Conservation (phyloP, 1,284 basidiomycete genomes). For the Inonotus hispidus region DNA sequence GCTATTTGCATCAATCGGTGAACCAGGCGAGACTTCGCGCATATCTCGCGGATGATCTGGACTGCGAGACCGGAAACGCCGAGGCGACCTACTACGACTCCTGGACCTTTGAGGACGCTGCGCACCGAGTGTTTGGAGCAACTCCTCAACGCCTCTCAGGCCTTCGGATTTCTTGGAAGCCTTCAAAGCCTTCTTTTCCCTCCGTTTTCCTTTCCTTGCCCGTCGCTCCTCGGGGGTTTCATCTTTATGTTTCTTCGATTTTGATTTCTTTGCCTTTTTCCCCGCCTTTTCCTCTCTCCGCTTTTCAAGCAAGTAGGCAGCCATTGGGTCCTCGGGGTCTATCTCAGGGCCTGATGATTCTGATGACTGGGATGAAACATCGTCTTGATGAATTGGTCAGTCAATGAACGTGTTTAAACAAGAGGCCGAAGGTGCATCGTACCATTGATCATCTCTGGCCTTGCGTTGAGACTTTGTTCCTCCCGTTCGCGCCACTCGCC, state of each 20-base stretch:
- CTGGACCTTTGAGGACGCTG: slow-evolving; percentile 5
- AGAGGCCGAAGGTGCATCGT: slow-evolving; percentile 25
- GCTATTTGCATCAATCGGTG: slow-evolving; percentile 1
- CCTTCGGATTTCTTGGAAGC: slow-evolving; percentile 35
- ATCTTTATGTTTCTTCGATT: slow-evolving; percentile 53
- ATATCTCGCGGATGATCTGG: slow-evolving; percentile 1
- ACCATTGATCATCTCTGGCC: slow-evolving; percentile 68
- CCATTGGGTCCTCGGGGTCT: slow-evolving; percentile 98
- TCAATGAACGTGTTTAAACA: background rate
- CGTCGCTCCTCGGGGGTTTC: slow-evolving; percentile 76
- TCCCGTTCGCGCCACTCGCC: slow-evolving; percentile 88
- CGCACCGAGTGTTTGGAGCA: slow-evolving; percentile 30
- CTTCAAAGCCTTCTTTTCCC: slow-evolving; percentile 50
- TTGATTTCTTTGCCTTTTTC: slow-evolving; percentile 55
- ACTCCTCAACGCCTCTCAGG: slow-evolving; percentile 44
- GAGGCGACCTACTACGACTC: slow-evolving; percentile 13
- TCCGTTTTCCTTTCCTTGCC: slow-evolving; percentile 63
- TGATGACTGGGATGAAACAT: slow-evolving; percentile 55
- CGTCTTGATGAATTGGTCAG: slow-evolving; percentile 32
- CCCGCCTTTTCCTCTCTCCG: slow-evolving; percentile 61
- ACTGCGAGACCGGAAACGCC: background rate
- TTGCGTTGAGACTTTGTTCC: slow-evolving; percentile 80
- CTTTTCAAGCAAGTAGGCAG: slow-evolving; percentile 75
- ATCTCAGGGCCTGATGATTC: slow-evolving; percentile 65
- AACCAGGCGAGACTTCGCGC: background rate